These are phyloP conservation scores for Saccharomycopsis fermentans DNA, from an alignment of 805 yeast species.

Conservation along the genomic window DNA sequence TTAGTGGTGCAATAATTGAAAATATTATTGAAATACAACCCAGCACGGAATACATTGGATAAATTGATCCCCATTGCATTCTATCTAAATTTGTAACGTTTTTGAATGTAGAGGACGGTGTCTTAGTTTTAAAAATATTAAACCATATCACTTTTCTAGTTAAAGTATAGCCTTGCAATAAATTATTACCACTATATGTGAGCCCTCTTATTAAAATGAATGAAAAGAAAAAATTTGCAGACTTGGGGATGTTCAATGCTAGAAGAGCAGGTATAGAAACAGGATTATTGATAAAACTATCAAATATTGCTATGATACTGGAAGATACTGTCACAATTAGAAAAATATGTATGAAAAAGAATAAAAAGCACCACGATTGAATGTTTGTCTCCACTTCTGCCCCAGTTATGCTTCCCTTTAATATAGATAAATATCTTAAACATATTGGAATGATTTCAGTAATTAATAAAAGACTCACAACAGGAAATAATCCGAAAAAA, in stretches of 20 bases:
- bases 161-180: slow-evolving; percentile 50
- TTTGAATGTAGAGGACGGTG: slow-evolving; percentile 50
- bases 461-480: slow-evolving; percentile 50
- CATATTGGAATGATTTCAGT: slow-evolving; percentile 52
- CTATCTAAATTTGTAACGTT: slow-evolving; percentile 35
- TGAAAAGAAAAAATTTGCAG: slow-evolving; percentile 78
- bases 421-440: slow-evolving; percentile 42
- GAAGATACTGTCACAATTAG: slow-evolving; percentile 79
- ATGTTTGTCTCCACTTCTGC: slow-evolving; percentile 57
- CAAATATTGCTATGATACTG: slow-evolving; percentile 55
- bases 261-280: slow-evolving; percentile 59
- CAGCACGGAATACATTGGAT: slow-evolving; percentile 66
- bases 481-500: slow-evolving; percentile 56
- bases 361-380: slow-evolving; percentile 70
- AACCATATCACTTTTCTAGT: slow-evolving; percentile 24
- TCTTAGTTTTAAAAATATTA: slow-evolving; percentile 28
- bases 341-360: slow-evolving; percentile 73
- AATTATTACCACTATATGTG: slow-evolving; percentile 61
- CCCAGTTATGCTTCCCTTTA: slow-evolving; percentile 53
- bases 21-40: slow-evolving; percentile 74
- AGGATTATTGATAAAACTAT: slow-evolving; percentile 57
- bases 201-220: slow-evolving; percentile 67
- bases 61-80: slow-evolving; percentile 70
- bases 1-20: slow-evolving; percentile 70
- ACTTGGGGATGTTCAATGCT: slow-evolving; percentile 74